Evolutionary conservation across 1,284 basidiomycete genomes (phyloP).

Genomic region (Naganishia liquefaciens): DNA sequence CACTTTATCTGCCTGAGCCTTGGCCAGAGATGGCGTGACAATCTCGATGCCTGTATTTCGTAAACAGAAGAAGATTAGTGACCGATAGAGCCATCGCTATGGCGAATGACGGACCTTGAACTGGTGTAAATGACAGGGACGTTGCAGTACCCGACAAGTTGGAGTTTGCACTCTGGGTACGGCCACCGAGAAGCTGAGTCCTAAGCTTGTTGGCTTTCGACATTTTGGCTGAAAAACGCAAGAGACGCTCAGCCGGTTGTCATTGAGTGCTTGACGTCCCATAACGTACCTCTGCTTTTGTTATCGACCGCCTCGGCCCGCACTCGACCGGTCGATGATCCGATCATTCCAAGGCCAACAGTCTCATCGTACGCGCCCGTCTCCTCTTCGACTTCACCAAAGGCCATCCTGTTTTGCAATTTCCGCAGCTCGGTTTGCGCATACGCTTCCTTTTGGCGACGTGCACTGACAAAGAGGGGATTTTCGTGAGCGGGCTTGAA

Average conservation of each 20-base stretch:
- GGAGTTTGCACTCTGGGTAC: constrained; percentile 57
- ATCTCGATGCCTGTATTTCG: constrained; percentile 72
- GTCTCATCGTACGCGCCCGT: constrained; percentile 95
- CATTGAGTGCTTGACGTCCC: not conserved
- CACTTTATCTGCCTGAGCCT: constrained; percentile 66
- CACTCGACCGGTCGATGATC: constrained; percentile 78
- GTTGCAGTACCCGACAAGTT: constrained; percentile 77
- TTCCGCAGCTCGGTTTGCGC: constrained; percentile 96
- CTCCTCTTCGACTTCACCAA: constrained; percentile 94
- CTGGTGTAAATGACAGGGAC: constrained; percentile 89
- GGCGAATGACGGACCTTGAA: constrained; percentile 69
- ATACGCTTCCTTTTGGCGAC: constrained; percentile 95
- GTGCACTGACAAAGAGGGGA: constrained; percentile 63
- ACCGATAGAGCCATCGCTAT: constrained; percentile 21
- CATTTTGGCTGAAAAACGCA: constrained; percentile 70
- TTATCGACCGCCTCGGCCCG: constrained; percentile 81
- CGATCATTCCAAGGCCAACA: constrained; percentile 96
- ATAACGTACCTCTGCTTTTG: constrained; percentile 61
- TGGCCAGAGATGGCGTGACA: constrained; percentile 69
- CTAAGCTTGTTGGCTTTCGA: constrained; percentile 94
- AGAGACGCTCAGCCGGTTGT: constrained; percentile 1
- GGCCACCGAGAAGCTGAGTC: constrained; percentile 74
- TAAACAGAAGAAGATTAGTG: constrained; percentile 26
- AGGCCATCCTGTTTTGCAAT: constrained; percentile 93
- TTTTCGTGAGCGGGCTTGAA: constrained; percentile 9